Evolutionary conservation across 164 flowering plant genomes (phyloP), one percentile per base, ranked within the genome.

Genomic region (Umbilicus rupestris): DNA sequence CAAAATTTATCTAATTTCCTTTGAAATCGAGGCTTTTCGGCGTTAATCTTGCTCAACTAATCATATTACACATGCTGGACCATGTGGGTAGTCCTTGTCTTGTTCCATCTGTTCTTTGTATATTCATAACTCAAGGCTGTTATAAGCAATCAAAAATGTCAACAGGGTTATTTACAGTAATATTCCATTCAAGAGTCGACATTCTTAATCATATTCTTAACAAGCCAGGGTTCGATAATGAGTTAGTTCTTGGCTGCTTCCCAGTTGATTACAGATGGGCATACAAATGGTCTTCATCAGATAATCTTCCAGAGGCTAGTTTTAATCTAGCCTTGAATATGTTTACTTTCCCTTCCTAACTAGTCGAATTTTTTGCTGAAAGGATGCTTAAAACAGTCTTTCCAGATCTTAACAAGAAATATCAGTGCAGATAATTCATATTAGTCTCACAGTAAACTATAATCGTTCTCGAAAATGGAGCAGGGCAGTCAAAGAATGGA

Each of bases 401-500:
- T 52, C 10, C 14, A 5, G 58, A 52, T 52, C 58, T 52, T 11
- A 52, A 26, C 15, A 9, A 45, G 19, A 45, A n/a, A 45, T 5
- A 45, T 45, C 7, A 49, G 19, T 52, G 2, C 24, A 26, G 30
- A 9, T 52, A 22, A 22, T n/a, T 22, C 58, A 52, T 22, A 22
- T 22, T 52, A 52, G 29, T 26, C 15, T 22, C 31, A 52, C 31
- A 24, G 30, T 24, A 26, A 55, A 55, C 60, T 17, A 28, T 28
- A 28, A 55, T 55, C 60, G 28, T 26, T 55, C 33, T 55, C 29
- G 60, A 55, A 12, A 55, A 28, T 28, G 31, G 60, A 26, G 60
- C 7, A 55, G 60, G 6, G 35, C 60, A 55, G 60, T 55, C 60
- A 55, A 55, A 55, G 60, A 55, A 55, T 30, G 29, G 33, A 55